phyloP scores from a whole-genome alignment of 2,329 filamentous ascomycete species.

The Dothistroma septosporum region DNA sequence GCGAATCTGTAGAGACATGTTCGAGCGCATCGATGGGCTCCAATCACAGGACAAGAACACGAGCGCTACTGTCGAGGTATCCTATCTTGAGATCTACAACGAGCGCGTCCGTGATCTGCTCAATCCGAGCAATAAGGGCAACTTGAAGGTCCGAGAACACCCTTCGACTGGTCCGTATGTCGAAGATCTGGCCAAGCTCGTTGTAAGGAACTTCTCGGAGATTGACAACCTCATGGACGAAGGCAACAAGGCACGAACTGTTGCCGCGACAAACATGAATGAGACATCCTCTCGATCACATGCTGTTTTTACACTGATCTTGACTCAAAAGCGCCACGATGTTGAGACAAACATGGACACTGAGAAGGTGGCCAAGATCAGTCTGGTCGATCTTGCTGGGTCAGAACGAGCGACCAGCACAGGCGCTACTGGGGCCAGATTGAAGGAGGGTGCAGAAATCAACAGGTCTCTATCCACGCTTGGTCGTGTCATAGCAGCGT shows the following conservation, averaged over 20 bases:
- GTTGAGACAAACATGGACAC: constrained; percentile 92
- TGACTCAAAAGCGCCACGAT: constrained; percentile 91
- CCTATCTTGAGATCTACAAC: constrained; percentile 99
- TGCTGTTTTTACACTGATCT: constrained; percentile 92
- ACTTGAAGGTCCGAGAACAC: constrained; percentile 95
- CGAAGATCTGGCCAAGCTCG: constrained; percentile 92
- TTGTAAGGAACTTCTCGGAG: constrained; percentile 87
- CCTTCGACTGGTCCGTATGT: constrained; percentile 97
- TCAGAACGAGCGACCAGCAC: constrained; percentile 97
- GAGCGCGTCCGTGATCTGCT: constrained; percentile 92
- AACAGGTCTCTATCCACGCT: constrained; percentile 94
- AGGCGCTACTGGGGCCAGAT: constrained; percentile 85
- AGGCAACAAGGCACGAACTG: constrained; percentile 96
- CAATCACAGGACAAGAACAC: constrained; percentile 68
- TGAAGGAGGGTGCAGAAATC: constrained; percentile 98
- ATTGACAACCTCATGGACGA: constrained; percentile 99
- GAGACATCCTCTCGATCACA: constrained; percentile 98
- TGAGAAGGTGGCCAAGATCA: constrained; percentile 89
- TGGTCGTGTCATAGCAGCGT: constrained; percentile 91
- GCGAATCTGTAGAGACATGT: constrained; percentile 97
- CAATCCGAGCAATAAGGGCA: constrained; percentile 92
- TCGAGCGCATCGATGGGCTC: constrained; percentile 71
- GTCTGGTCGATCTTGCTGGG: constrained; percentile 93
- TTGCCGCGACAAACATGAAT: constrained; percentile 99
- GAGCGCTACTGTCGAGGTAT: constrained; percentile 92